Evolutionary conservation across 345 rosid species (phyloP).

Genomic region (Nephelium lappaceum): DNA sequence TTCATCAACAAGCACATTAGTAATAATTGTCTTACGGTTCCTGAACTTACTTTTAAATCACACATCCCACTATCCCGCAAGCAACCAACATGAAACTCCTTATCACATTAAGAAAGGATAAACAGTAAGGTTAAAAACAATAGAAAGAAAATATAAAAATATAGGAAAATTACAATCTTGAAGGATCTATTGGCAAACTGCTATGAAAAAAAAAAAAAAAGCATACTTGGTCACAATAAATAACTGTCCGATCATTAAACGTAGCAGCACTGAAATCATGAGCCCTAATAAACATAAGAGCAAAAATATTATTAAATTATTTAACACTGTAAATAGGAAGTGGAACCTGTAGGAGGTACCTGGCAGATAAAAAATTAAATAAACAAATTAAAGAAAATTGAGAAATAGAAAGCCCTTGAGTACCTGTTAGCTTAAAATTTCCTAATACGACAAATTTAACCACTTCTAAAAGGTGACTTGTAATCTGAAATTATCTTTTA

Average conservation of each 20-base stretch:
- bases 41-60: conserved; percentile 73
- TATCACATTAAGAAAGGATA: conserved; percentile 72
- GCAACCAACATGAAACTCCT: conserved; percentile 96
- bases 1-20: conserved; percentile 14
- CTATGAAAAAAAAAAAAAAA: conserved; percentile 21
- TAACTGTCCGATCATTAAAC: conserved; percentile 87
- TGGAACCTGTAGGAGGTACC: too few relatives aligned
- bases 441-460: too few relatives aligned
- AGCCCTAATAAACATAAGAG: conserved; percentile 63
- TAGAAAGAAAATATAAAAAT: conserved; percentile 6
- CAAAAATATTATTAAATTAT: too few relatives aligned
- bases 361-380: too few relatives aligned
- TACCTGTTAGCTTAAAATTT: too few relatives aligned
- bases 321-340: too few relatives aligned
- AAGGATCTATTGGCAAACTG: not conserved
- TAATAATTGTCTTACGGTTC: conserved; percentile 9
- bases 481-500: not conserved
- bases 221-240: conserved; percentile 93
- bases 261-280: conserved; percentile 70
- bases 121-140: too few relatives aligned
- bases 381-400: too few relatives aligned
- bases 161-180: not conserved
- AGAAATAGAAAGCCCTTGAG: too few relatives aligned
- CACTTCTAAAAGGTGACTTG: too few relatives aligned
- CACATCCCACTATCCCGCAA: conserved; percentile 70